phyloP scores from a whole-genome alignment of 495 filamentous ascomycete genomes.

The Daldinia decipiens region DNA sequence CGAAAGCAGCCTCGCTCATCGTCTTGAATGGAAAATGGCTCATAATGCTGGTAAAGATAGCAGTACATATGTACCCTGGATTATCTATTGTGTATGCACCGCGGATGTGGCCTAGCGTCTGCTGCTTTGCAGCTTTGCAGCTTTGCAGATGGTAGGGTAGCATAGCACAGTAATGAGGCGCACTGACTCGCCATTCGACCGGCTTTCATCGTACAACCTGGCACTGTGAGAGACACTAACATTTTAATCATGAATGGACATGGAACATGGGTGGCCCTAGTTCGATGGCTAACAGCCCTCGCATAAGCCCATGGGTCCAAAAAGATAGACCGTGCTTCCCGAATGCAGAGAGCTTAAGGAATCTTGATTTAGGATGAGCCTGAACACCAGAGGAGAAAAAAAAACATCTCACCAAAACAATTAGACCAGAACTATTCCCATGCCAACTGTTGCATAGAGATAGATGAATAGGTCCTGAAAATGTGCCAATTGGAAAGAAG shows the following conservation, averaged over 20 bases:
- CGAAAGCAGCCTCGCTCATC: slow-evolving; percentile 32
- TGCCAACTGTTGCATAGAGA: slow-evolving; percentile 20
- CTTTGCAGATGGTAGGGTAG: slow-evolving; percentile 24
- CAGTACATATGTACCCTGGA: slow-evolving; percentile 24
- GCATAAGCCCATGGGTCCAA: slow-evolving; percentile 39
- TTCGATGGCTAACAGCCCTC: slow-evolving; percentile 39
- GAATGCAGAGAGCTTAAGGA: slow-evolving; percentile 41
- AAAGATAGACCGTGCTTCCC: slow-evolving; percentile 39
- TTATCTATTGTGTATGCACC: slow-evolving; percentile 44
- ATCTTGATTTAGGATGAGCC: slow-evolving; percentile 43
- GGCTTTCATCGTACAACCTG: slow-evolving; percentile 11
- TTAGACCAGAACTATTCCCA: slow-evolving; percentile 33
- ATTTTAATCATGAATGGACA: slow-evolving; percentile 22
- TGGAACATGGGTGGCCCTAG: slow-evolving; percentile 39
- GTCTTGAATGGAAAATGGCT: slow-evolving; percentile 41
- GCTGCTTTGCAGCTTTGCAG: slow-evolving; percentile 38
- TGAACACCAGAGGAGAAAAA: slow-evolving; percentile 15
- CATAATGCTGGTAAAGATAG: slow-evolving; percentile 35
- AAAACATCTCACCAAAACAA: slow-evolving; percentile 36
- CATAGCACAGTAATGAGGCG: slow-evolving; percentile 38
- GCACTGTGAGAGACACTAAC: slow-evolving; percentile 35
- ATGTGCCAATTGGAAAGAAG: slow-evolving; percentile 39
- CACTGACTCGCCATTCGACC: slow-evolving; percentile 32
- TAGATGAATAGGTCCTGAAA: slow-evolving; percentile 10
- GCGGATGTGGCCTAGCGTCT: slow-evolving; percentile 30